These are phyloP conservation scores for Poa annua DNA, from an alignment of 176 grass and related monocot species.

Conservation along the genomic window DNA sequence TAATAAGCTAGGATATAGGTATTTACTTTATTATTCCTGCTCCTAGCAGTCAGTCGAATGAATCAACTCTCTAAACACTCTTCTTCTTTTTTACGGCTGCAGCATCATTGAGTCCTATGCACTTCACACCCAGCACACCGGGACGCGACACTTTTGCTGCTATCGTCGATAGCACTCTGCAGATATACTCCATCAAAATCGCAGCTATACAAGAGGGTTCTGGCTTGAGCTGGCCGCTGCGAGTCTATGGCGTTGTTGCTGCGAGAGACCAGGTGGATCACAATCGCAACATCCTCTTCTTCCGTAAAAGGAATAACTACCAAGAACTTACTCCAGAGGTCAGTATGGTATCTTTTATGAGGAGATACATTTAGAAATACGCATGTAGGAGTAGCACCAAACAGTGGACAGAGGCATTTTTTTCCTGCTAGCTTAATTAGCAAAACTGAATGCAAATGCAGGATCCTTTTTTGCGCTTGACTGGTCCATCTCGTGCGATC, in stretches of 20 bases:
- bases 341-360: not conserved
- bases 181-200: constrained; percentile 11
- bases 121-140: not conserved
- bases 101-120: constrained; percentile 17
- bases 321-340: not conserved
- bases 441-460: not conserved
- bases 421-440: too few species aligned
- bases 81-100: not conserved
- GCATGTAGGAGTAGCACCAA: not conserved
- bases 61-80: not conserved
- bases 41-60: too few species aligned
- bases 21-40: too few species aligned
- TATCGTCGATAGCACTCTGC: not conserved
- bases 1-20: too few species aligned
- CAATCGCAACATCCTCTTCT: not conserved
- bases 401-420: not conserved
- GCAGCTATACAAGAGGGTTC: not conserved
- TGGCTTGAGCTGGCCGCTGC: not conserved
- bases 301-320: not conserved
- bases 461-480: not conserved
- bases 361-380: not conserved
- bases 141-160: not conserved
- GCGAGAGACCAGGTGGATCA: not conserved
- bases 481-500: not conserved
- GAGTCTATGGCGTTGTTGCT: not conserved